phyloP scores from a whole-genome alignment of 345 rosid species.

The Linum trigynum region DNA sequence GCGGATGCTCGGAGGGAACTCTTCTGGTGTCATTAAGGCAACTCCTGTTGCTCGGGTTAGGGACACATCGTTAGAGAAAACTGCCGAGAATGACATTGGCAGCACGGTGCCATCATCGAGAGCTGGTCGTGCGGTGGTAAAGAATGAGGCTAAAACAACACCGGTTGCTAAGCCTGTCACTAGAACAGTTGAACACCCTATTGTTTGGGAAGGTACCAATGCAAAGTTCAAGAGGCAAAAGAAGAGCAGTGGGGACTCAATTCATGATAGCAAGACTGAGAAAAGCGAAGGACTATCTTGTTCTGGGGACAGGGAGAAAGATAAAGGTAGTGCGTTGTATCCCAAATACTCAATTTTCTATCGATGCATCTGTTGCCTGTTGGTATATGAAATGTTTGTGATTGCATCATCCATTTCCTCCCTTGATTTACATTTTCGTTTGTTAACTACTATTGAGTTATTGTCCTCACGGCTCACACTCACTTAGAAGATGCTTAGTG shows the following conservation, averaged over 20 bases:
- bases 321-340: constrained; percentile 21
- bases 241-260: not conserved
- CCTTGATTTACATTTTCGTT: not conserved
- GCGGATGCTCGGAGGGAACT: constrained; percentile 19
- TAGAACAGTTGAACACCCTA: constrained; percentile 6
- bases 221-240: constrained; percentile 12
- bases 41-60: constrained; percentile 19
- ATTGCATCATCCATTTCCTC: not conserved
- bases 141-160: not conserved
- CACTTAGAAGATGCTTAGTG: not conserved
- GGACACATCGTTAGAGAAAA: constrained; percentile 19
- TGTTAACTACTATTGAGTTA: not conserved
- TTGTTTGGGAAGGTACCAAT: constrained; percentile 3
- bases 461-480: not conserved
- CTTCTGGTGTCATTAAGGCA: constrained; percentile 16
- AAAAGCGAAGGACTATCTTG: constrained; percentile 11
- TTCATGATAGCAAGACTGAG: constrained; percentile 4
- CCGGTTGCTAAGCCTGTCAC: not conserved
- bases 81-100: constrained; percentile 1
- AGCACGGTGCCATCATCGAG: not conserved
- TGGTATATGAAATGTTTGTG: not conserved
- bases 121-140: not conserved
- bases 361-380: not conserved
- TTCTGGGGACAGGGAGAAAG: constrained; percentile 14
- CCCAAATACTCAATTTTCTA: not conserved